Conservation (phyloP, 2,329 filamentous ascomycete species). For the Massarina eburnea region DNA sequence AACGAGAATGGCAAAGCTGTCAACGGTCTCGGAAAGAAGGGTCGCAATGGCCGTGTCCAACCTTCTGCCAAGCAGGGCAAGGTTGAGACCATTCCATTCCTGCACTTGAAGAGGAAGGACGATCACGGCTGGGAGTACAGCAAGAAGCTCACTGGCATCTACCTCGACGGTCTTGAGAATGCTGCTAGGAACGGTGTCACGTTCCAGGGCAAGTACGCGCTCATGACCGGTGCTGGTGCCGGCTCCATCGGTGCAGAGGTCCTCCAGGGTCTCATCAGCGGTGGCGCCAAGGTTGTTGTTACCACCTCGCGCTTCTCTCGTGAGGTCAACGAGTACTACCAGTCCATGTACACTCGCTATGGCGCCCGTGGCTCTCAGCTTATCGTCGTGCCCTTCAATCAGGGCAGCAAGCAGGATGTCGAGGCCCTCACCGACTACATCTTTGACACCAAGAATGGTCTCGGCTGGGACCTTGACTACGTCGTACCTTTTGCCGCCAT, state of each 20-base stretch:
- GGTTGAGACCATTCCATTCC: slow-evolving; percentile 95
- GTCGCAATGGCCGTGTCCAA: slow-evolving; percentile 55
- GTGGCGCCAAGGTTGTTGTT: slow-evolving; percentile 94
- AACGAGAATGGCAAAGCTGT: slow-evolving; percentile 73
- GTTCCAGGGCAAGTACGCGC: slow-evolving; percentile 90
- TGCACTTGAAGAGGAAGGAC: slow-evolving; percentile 92
- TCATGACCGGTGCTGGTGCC: slow-evolving; percentile 98
- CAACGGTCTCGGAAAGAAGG: slow-evolving; percentile 60
- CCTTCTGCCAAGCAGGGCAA: slow-evolving; percentile 73
- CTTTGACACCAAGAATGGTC: slow-evolving; percentile 92
- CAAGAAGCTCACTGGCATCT: slow-evolving; percentile 94
- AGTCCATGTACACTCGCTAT: slow-evolving; percentile 95
- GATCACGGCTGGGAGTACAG: slow-evolving; percentile 98
- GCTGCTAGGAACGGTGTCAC: slow-evolving; percentile 85
- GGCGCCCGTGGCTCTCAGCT: slow-evolving; percentile 94
- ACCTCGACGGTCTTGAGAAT: slow-evolving; percentile 88
- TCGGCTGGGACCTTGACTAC: slow-evolving; percentile 97
- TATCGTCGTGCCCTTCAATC: slow-evolving; percentile 98
- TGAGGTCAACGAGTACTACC: slow-evolving; percentile 98
- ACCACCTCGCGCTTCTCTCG: slow-evolving; percentile 96
- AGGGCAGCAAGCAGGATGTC: slow-evolving; percentile 97
- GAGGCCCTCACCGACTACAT: slow-evolving; percentile 94
- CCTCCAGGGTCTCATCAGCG: slow-evolving; percentile 90
- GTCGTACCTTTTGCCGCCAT: slow-evolving; percentile 97
- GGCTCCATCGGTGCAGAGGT: slow-evolving; percentile 98